These are phyloP conservation scores for Chamaenerion angustifolium DNA, from an alignment of 345 rosid genomes.

Conservation along the genomic window DNA sequence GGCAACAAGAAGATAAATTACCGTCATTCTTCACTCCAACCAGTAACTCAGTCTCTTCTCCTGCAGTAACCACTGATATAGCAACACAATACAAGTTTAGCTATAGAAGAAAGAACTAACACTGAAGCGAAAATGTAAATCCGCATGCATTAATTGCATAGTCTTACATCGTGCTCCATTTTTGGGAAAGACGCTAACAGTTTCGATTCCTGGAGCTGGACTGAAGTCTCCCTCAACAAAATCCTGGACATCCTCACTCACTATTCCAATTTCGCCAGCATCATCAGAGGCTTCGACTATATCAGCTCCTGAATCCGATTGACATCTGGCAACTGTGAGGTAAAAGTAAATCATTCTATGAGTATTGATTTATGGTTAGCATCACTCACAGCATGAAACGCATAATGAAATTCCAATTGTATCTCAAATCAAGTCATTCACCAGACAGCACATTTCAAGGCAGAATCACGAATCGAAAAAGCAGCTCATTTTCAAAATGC, in stretches of 20 bases:
- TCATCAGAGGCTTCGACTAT: constrained; percentile 37
- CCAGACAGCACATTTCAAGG: too few relatives aligned
- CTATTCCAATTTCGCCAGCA: constrained; percentile 48
- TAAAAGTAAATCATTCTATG: not conserved
- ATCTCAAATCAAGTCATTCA: too few relatives aligned
- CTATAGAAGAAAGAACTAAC: not conserved
- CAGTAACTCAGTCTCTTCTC: constrained; percentile 64
- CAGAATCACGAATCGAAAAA: too few relatives aligned
- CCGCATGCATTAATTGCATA: not conserved
- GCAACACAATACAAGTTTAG: not conserved
- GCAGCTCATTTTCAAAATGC: too few relatives aligned
- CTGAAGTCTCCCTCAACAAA: constrained; percentile 29
- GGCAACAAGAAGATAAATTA: constrained; percentile 11
- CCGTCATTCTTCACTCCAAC: constrained; percentile 87
- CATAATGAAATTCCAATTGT: too few relatives aligned
- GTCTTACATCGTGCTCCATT: constrained; percentile 51
- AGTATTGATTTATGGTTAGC: too few relatives aligned
- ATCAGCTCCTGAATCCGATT: constrained; percentile 43
- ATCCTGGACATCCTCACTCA: constrained; percentile 49
- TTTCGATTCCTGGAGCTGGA: constrained; percentile 59
- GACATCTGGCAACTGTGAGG: constrained; percentile 51
- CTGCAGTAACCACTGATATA: constrained; percentile 54
- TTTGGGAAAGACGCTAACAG: constrained; percentile 62
- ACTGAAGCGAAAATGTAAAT: not conserved
- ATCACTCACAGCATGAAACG: too few relatives aligned